Base-by-base conservation (phyloP, 371 early-diverging fungal species). In the Mucor indicus region DNA sequence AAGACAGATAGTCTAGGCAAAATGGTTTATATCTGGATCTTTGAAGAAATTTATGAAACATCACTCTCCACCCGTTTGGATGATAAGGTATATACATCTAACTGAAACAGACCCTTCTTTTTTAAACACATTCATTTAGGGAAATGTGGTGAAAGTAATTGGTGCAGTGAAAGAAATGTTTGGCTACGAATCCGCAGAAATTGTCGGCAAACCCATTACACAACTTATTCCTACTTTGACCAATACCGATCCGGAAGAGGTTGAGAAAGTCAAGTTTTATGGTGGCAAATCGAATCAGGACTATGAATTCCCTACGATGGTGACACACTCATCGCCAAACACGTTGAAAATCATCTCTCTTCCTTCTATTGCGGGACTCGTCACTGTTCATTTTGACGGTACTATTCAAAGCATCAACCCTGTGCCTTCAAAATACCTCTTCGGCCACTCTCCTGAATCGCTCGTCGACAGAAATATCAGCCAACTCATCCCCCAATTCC, bases 371-470 rank as follows among this genome's bases (percentile, higher is more conserved):
- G 75, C 84, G 0, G 86, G 87, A 0, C 58, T 81, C 35, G 55
- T 87, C 25, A 85, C 84, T 2, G 53, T 73, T 13, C 63, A 76
- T 23, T 60, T 54, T 19, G 5, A 59, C 69, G 5, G 84, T 84
- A 2, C 32, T 63, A 16, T 70, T 87, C 13, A 79, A 22, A 71
- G 75, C 29, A 64, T 75, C 46, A 83, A 77, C 50, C 57, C 81
- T 21, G 83, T 82, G 8, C 82, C 84, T 39, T 76, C 83, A 33
- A 84, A 86, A 56, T 87, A 84, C 37, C 65, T 87, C 6, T 86
- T 87, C 65, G 86, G 86, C 10, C 43, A 55, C 40, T 59, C 71
- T 1, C 56, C 67, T 1, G 53, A 59, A 7, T 57, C 60, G 6
- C 65, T 85, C 19, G 65, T 73, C 1, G 78, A 77, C 23, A n/a